A percentile compares a stretch with the other conserved stretches of the same genome.
These are phyloP conservation scores for Xylaria digitata DNA, from an alignment of 2,329 filamentous ascomycete species.

Conservation along the genomic window DNA sequence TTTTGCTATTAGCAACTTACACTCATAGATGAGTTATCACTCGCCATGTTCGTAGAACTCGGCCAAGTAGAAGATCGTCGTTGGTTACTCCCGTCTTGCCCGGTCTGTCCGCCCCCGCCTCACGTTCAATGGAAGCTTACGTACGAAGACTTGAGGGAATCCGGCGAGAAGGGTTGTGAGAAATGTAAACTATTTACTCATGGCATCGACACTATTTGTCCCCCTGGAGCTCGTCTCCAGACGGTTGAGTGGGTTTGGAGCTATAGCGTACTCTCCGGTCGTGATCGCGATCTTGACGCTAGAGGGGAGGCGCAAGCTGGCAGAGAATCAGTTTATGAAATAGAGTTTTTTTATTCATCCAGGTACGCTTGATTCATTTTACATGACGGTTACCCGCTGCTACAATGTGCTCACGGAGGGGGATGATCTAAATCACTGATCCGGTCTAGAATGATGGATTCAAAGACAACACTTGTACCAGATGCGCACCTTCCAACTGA, in stretches of 20 bases:
- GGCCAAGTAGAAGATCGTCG: slow-evolving; percentile 13
- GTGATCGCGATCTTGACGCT: background rate
- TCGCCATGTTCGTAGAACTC: background rate
- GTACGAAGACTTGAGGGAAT: slow-evolving; percentile 7
- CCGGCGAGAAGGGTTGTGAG: background rate
- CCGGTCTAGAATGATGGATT: background rate
- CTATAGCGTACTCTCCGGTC: slow-evolving; percentile 8
- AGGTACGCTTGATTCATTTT: background rate
- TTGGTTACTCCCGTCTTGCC: slow-evolving; percentile 9
- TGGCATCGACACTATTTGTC: background rate
- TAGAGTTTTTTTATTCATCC: slow-evolving; percentile 18
- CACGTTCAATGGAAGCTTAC: slow-evolving; percentile 4
- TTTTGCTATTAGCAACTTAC: background rate
- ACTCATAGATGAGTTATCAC: background rate
- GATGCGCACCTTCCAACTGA: background rate
- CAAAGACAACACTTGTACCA: slow-evolving; percentile 2
- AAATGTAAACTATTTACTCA: background rate
- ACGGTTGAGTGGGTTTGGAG: slow-evolving; percentile 13
- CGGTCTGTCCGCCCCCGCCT: slow-evolving; percentile 1
- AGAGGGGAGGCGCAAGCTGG: background rate
- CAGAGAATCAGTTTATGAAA: background rate
- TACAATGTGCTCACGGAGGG: background rate
- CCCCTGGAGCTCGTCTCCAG: slow-evolving; percentile 1
- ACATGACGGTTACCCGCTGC: background rate
- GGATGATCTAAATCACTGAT: background rate